These are phyloP conservation scores for Rhizopus delemar DNA, from an alignment of 371 early-diverging fungal species.

Conservation along the genomic window DNA sequence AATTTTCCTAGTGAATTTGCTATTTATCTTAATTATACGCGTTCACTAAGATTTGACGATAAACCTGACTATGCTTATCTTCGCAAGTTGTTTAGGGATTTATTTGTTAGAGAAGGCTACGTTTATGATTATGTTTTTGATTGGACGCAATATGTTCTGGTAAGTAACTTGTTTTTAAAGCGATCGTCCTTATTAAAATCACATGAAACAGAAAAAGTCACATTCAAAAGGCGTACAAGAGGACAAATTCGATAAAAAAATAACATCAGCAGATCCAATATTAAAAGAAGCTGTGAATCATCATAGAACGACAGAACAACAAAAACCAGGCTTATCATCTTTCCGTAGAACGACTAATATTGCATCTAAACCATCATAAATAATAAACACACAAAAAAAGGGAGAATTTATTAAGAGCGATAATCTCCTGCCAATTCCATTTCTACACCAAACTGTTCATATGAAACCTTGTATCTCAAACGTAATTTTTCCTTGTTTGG, in stretches of 20 bases:
- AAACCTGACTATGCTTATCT: slow-evolving; percentile 99
- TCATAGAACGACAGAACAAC: not conserved
- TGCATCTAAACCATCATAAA: not conserved
- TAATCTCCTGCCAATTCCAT: slow-evolving; percentile 73
- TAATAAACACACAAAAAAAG: not conserved
- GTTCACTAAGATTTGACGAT: slow-evolving; percentile 97
- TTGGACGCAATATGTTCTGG: slow-evolving; percentile 75
- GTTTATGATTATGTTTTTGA: slow-evolving; percentile 98
- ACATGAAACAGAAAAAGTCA: not conserved
- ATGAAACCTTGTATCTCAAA: slow-evolving; percentile 71
- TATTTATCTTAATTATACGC: slow-evolving; percentile 96
- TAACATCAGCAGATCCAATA: not conserved
- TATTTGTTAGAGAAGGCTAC: slow-evolving; percentile 93
- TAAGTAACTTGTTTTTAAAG: not conserved
- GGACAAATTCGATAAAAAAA: too few relatives aligned
- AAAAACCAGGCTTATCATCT: not conserved
- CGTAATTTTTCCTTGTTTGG: slow-evolving; percentile 58
- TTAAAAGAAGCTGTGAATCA: not conserved
- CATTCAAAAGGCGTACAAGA: not conserved
- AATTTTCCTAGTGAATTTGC: slow-evolving; percentile 96
- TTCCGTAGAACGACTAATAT: slow-evolving; percentile 1
- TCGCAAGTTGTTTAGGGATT: slow-evolving; percentile 92
- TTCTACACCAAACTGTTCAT: slow-evolving; percentile 69
- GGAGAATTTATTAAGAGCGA: slow-evolving; percentile 15
- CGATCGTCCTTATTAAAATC: too few relatives aligned